Evolutionary conservation across 495 filamentous ascomycete genomes (phyloP).

Genomic region (Jackrogersella minutella): DNA sequence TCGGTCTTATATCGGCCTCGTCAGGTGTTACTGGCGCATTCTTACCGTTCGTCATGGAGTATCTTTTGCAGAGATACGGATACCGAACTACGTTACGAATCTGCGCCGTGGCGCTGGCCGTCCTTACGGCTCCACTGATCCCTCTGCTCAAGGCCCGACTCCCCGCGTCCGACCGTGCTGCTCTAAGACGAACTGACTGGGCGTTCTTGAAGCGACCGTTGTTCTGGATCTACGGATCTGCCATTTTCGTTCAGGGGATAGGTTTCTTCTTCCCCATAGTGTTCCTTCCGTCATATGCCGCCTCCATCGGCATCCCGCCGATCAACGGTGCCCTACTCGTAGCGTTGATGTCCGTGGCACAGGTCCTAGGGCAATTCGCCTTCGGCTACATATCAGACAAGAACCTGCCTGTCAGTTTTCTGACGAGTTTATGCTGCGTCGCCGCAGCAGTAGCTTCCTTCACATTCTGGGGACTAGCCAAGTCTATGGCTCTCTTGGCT

Average conservation of each 20-base stretch:
- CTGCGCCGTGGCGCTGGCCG: neutral
- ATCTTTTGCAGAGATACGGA: neutral
- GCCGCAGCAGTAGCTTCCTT: neutral
- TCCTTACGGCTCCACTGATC: neutral
- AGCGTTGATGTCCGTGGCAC: neutral
- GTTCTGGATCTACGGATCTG: neutral
- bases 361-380: slow-evolving; percentile 2
- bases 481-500: neutral
- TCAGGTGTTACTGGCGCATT: neutral
- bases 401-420: neutral
- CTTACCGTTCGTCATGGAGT: slow-evolving; percentile 1
- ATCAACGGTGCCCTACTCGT: neutral
- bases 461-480: neutral
- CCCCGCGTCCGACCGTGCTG: neutral
- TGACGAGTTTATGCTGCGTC: neutral
- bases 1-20: slow-evolving; percentile 6
- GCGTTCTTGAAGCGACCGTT: neutral
- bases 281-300: neutral
- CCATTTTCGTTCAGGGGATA: neutral
- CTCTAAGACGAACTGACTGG: neutral
- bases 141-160: neutral
- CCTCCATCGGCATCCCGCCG: neutral
- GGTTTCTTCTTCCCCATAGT: neutral
- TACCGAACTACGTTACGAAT: neutral
- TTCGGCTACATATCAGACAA: slow-evolving; percentile 8